Base-by-base conservation (phyloP, 208 protist genomes). In the Crithidia expoeki region DNA sequence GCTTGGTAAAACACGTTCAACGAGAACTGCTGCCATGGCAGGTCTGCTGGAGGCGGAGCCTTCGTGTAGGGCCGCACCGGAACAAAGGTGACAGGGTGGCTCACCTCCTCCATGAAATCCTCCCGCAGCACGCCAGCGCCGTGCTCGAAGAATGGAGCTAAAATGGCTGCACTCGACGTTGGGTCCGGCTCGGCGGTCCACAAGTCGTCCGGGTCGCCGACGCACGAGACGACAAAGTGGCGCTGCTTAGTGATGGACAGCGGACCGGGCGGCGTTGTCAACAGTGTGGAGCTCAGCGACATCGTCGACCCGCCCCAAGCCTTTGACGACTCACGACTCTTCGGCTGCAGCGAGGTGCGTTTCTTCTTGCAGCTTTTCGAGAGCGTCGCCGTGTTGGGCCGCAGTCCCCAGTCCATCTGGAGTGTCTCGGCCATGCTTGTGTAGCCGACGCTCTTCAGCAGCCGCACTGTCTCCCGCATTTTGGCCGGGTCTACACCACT, bases 1-100 rank as follows among this genome's bases (percentile, higher is more conserved):
- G 28, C 74, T 63, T 92, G 70, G 62, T 86, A 92, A 30, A 94
- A 88, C 4, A 95, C 79, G 21, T 74, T 69, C 9, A 95, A 68
- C 25, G 69, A 25, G 27, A 93, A 78, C 2, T 70, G 76, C 25
- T 84, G 82, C 47, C 81, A 64, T 28, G 72, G 83, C 27, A 85
- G 52, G 67, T 85, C 69, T 0, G 64, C 60, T 25, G 80, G 80
- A 11, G 83, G 80, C 14, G 74, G 49, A 61, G 81, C 55, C 80
- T 86, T 91, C 53, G 67, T 56, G 51, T 91, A 91, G 10, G 86
- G 86, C 40, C 58, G 73, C 14, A 69, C 81, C 11, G 78, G 57
- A 7, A 86, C 72, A 30, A 86, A 74, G 0, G 51, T 36, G 9
- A 86, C 79, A 23, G 56, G 53, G 40, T 74, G 75, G 12, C 44